A percentile compares a stretch with the other conserved stretches of the same genome.
Evolutionary conservation across 345 rosid genomes (phyloP).

Genomic region (Limnanthes douglasii): DNA sequence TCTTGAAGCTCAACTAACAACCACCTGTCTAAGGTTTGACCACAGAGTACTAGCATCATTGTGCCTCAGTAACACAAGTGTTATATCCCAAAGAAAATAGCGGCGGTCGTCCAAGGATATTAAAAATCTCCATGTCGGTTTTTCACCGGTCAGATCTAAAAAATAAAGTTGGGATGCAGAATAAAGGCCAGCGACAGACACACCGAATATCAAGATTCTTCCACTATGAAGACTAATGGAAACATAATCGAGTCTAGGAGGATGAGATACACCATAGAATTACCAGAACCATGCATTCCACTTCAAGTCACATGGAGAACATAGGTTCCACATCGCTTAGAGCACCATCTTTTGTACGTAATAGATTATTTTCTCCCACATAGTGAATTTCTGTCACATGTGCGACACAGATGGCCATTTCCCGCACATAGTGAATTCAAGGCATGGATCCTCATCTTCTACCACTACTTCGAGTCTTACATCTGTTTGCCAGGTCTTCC

Average conservation of each 20-base stretch:
- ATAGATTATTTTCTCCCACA: no score
- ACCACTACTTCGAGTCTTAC: no score
- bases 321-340: constrained; percentile 67
- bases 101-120: constrained; percentile 58
- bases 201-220: constrained; percentile 59
- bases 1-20: constrained; percentile 68
- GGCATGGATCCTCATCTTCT: no score
- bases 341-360: no score
- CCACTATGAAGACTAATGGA: constrained; percentile 65
- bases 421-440: no score
- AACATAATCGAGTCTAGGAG: constrained; percentile 71
- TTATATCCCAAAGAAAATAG: constrained; percentile 79
- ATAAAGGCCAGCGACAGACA: constrained; percentile 71
- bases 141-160: constrained; percentile 60
- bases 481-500: no score
- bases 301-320: constrained; percentile 63
- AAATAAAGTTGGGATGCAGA: constrained; percentile 64
- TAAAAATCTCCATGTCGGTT: constrained; percentile 70
- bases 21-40: constrained; percentile 79
- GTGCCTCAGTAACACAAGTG: constrained; percentile 72
- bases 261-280: constrained; percentile 58
- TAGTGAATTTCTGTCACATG: no score
- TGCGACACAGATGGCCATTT: no score
- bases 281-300: constrained; percentile 78
- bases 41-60: constrained; percentile 60